Base-by-base conservation (phyloP, 164 flowering plant genomes). In the Brasenia schreberi region DNA sequence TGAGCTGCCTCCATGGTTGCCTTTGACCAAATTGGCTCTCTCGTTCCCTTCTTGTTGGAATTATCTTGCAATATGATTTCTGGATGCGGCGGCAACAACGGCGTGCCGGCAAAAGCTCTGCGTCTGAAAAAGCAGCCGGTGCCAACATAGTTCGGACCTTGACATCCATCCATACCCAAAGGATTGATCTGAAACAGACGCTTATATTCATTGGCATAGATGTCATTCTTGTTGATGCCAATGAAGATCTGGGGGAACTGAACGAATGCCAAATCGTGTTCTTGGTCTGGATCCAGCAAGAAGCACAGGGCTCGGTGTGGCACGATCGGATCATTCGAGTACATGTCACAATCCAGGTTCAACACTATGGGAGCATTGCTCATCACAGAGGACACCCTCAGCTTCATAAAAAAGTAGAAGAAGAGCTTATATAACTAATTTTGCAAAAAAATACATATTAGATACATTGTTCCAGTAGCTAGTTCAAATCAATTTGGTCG, bases 351-450 rank as follows among this genome's bases (percentile, higher is more conserved):
- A 60, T 86, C 87, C 1, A 76, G 62, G 53, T 84, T 83, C 23
- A 89, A 69, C n/a, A 89, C 42, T 7, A 89, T 64, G 0, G 92
- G 96, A 0, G 92, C 80, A 71, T 84, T 83, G 61, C 81, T 82
- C 81, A 85, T 81, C 42, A 70, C 65, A 14, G 77, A 80, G 3
- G 92, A 86, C 5, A 84, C 85, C 12, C 92, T 83, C 19, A 89
- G 71, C 96, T 89, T 69, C 61, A 42, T 5, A 12, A 7, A 45
- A 45, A 7, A 45, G 10, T 11, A 44, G 7, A 7, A 45, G 53
- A 16, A 23, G 5, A 45, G 12, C 12, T 45, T 45, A 45, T 4
- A 45, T 45, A 7, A 45, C 0, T 12, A 45, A 2, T 7, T 12
- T 45, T 45, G 53, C 3, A 45, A 45, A 45, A 11, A 45, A 45